Conservation (phyloP, 108 stramenopile genomes). For the Stephanodiscus triporus region DNA sequence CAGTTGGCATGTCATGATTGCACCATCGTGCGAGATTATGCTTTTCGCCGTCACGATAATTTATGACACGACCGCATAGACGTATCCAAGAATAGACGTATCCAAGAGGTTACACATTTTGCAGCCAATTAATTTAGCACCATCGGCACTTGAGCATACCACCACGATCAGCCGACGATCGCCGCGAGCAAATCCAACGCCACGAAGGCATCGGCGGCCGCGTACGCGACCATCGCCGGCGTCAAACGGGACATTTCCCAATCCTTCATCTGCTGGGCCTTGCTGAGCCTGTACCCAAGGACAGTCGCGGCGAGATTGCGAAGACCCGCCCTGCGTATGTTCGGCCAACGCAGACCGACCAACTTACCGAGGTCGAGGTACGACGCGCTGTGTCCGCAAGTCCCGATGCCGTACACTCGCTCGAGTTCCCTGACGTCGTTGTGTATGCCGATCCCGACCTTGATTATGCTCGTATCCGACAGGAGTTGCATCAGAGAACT, state of each 20-base stretch:
- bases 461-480: conserved; percentile 5
- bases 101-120: too few species aligned
- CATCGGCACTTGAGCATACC: too few species aligned
- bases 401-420: background rate
- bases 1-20: too few species aligned
- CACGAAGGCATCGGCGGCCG: conserved; percentile 11
- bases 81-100: too few species aligned
- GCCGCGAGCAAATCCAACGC: too few species aligned
- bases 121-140: too few species aligned
- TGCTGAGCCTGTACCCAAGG: background rate
- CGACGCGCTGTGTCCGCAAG: background rate
- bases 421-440: background rate
- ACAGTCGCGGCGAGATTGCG: background rate
- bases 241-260: conserved; percentile 11
- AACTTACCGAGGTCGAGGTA: conserved; percentile 7
- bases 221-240: conserved; percentile 12
- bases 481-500: background rate
- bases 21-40: too few species aligned
- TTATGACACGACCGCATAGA: too few species aligned
- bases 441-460: conserved; percentile 10
- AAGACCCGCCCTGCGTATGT: background rate
- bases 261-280: conserved; percentile 28
- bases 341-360: conserved; percentile 6
- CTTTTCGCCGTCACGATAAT: too few species aligned
- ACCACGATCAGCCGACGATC: too few species aligned